These are phyloP conservation scores for Erythrobasidium hasegawianum DNA, from an alignment of 1,284 basidiomycete species.

Conservation along the genomic window DNA sequence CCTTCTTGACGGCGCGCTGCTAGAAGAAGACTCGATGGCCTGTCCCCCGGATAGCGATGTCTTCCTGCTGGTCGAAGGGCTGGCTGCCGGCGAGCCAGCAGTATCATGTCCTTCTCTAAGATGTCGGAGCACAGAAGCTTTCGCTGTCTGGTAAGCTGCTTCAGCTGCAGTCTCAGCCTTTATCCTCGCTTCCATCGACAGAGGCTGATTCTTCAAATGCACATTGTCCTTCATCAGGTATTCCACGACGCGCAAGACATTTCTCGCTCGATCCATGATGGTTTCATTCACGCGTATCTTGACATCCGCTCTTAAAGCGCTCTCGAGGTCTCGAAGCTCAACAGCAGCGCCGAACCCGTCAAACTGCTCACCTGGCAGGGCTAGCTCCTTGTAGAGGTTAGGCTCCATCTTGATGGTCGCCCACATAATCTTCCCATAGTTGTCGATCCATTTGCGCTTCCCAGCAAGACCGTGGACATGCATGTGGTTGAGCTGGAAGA, in stretches of 20 bases:
- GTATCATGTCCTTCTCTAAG: no score
- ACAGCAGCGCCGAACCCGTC: neutral
- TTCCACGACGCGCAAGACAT: neutral
- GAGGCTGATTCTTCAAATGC: no score
- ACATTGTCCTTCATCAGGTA: no score
- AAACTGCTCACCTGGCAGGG: neutral
- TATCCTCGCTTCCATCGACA: no score
- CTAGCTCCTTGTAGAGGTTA: neutral
- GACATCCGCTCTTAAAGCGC: neutral
- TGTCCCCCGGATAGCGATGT: no score
- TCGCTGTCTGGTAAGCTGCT: no score
- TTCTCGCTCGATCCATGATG: neutral
- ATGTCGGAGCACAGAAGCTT: no score
- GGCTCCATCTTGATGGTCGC: slow-evolving; percentile 1
- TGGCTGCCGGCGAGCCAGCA: no score
- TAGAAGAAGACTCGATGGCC: no score
- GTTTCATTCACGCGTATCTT: neutral
- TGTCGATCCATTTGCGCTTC: neutral
- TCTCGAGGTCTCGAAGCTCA: neutral
- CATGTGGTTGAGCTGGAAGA: neutral
- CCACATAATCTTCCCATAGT: neutral
- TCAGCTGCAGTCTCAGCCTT: no score
- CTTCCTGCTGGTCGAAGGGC: no score
- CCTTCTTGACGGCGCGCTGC: no score
- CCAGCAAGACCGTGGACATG: neutral